Evolutionary conservation across 176 grass and related monocot species (phyloP).

Genomic region (Musa itinerans): DNA sequence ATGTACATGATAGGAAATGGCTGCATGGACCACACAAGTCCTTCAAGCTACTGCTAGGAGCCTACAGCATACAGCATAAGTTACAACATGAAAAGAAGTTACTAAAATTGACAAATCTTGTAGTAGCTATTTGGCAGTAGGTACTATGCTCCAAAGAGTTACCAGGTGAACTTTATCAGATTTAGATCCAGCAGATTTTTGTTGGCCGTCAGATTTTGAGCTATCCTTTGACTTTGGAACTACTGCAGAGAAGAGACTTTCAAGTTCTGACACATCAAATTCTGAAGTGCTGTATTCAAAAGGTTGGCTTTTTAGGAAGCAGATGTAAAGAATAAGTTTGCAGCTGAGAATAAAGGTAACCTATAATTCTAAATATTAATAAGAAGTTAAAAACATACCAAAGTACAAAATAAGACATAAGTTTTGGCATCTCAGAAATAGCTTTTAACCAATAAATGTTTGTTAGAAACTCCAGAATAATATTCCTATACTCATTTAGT

Average conservation of each 20-base stretch:
- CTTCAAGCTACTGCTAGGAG: not conserved
- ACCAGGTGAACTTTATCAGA: constrained; percentile 89
- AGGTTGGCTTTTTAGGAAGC: not conserved
- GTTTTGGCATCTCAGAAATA: not conserved
- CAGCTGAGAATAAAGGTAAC: not conserved
- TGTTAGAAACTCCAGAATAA: not conserved
- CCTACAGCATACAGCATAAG: not conserved
- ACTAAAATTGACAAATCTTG: not conserved
- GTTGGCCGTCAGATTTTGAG: constrained; percentile 43
- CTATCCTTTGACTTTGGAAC: constrained; percentile 55
- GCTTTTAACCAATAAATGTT: not conserved
- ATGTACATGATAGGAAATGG: not conserved
- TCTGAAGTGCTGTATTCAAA: constrained; percentile 51
- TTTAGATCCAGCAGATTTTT: constrained; percentile 72
- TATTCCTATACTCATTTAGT: not conserved
- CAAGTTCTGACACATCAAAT: constrained; percentile 84
- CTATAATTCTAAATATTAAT: no score
- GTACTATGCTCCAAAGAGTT: constrained; percentile 23
- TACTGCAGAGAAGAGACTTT: constrained; percentile 60
- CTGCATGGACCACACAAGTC: not conserved
- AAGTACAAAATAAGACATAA: not conserved
- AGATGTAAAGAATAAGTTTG: constrained; percentile 6
- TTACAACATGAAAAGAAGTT: not conserved
- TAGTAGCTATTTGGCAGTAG: not conserved
- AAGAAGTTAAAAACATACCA: not conserved